phyloP scores from a whole-genome alignment of 2,329 filamentous ascomycete species.

The Pleoardoris graminearum region DNA sequence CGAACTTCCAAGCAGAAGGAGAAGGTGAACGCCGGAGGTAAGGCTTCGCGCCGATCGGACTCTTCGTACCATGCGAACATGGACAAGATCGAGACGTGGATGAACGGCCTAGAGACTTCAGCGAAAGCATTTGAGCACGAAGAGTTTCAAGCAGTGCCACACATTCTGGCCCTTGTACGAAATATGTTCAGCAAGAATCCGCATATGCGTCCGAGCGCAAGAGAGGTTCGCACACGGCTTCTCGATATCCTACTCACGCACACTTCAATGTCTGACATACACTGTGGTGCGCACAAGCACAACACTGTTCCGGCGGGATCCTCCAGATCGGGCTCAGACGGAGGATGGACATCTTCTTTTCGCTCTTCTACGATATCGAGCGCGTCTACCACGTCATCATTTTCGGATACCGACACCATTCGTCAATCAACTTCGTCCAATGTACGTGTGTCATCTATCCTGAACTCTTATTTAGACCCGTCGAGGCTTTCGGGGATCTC shows the following conservation, averaged over 20 bases:
- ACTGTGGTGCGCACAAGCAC: slow-evolving; percentile 41
- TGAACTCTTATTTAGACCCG: slow-evolving; percentile 38
- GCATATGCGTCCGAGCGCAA: slow-evolving; percentile 46
- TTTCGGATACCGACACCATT: slow-evolving; percentile 38
- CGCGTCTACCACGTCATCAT: slow-evolving; percentile 23
- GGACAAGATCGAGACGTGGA: slow-evolving; percentile 70
- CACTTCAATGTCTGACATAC: slow-evolving; percentile 38
- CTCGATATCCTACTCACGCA: slow-evolving; percentile 36
- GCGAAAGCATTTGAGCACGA: slow-evolving; percentile 37
- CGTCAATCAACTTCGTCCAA: slow-evolving; percentile 18
- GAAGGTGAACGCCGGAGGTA: slow-evolving; percentile 51
- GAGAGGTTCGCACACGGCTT: slow-evolving; percentile 47
- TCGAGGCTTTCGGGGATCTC: slow-evolving; percentile 35
- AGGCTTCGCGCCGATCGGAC: slow-evolving; percentile 65
- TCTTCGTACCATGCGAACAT: slow-evolving; percentile 74
- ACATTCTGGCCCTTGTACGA: slow-evolving; percentile 47
- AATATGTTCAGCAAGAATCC: slow-evolving; percentile 50
- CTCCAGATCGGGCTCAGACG: slow-evolving; percentile 30
- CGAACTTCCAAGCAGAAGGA: slow-evolving; percentile 69
- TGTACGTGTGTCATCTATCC: slow-evolving; percentile 33
- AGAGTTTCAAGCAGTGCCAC: slow-evolving; percentile 47
- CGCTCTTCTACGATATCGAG: slow-evolving; percentile 31
- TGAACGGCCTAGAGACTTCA: slow-evolving; percentile 60
- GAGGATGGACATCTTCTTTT: slow-evolving; percentile 33
- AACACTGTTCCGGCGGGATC: slow-evolving; percentile 31